Percentiles rank a stretch among this genome's conserved stretches.
These are phyloP conservation scores for Firmiana major DNA, from an alignment of 345 rosid genomes.

Conservation along the genomic window DNA sequence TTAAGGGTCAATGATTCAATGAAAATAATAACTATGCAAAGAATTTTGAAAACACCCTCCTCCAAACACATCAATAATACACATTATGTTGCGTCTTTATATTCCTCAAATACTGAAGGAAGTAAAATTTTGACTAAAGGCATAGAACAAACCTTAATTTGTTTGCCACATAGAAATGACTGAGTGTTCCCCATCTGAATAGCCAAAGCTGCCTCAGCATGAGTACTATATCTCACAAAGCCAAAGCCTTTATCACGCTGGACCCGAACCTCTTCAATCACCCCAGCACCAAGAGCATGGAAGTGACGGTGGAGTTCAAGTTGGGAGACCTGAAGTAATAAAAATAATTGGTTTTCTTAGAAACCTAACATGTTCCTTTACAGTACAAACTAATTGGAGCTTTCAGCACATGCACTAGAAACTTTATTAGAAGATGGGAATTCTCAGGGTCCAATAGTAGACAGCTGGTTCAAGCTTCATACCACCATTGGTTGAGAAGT, in stretches of 20 bases:
- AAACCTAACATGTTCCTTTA: background rate
- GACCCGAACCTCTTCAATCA: constrained; percentile 90
- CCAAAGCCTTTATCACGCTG: constrained; percentile 98
- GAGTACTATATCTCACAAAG: constrained; percentile 84
- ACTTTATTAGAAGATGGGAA: background rate
- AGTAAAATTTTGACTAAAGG: background rate
- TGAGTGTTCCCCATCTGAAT: constrained; percentile 89
- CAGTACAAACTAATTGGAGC: background rate
- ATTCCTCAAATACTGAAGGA: background rate
- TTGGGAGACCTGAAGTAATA: constrained; percentile 64
- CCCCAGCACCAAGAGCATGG: constrained; percentile 85
- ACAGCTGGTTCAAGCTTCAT: background rate
- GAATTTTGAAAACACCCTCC: background rate
- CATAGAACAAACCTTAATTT: constrained; percentile 60
- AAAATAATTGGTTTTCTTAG: background rate
- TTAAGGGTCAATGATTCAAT: background rate
- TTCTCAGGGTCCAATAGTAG: background rate
- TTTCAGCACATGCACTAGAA: background rate
- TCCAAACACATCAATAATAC: background rate
- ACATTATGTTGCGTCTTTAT: background rate
- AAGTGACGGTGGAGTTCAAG: constrained; percentile 89
- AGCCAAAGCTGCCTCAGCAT: constrained; percentile 85
- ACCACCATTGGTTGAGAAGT: background rate
- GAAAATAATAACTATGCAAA: background rate
- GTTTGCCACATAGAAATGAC: constrained; percentile 74